Evolutionary conservation across 169 alveolate species (phyloP).

Genomic region (Amoebophrya sp.): DNA sequence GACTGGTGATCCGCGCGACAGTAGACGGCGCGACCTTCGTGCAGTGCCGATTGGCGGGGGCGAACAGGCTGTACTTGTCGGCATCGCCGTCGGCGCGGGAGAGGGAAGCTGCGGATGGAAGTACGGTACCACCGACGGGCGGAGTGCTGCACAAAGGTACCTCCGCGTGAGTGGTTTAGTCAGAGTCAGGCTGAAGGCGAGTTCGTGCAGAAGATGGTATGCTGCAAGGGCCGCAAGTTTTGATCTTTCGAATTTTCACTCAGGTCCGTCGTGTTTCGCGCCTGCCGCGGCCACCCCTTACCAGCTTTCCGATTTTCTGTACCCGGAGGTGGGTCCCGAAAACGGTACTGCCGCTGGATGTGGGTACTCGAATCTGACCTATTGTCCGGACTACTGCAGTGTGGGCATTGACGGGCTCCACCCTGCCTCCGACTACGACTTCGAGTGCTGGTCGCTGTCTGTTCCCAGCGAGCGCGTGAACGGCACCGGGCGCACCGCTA

Average conservation of each 20-base stretch:
- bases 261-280: not conserved
- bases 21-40: not conserved
- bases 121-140: not conserved
- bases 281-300: not conserved
- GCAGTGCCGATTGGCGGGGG: not conserved
- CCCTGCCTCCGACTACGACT: not conserved
- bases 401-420: not conserved
- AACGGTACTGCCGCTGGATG: not conserved
- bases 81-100: not conserved
- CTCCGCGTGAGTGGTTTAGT: no score
- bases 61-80: not conserved
- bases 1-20: not conserved
- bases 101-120: not conserved
- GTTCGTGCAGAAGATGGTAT: no score
- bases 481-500: not conserved
- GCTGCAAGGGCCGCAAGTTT: no score
- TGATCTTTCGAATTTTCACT: no score
- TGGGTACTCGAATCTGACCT: not conserved
- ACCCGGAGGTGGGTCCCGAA: not conserved
- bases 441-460: not conserved
- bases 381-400: not conserved
- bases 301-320: not conserved
- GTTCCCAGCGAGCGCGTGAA: not conserved
- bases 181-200: not conserved
- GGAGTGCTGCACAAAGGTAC: not conserved